Conservation (phyloP, 1,139 yeast species). For the Saccharomyces uvarum region DNA sequence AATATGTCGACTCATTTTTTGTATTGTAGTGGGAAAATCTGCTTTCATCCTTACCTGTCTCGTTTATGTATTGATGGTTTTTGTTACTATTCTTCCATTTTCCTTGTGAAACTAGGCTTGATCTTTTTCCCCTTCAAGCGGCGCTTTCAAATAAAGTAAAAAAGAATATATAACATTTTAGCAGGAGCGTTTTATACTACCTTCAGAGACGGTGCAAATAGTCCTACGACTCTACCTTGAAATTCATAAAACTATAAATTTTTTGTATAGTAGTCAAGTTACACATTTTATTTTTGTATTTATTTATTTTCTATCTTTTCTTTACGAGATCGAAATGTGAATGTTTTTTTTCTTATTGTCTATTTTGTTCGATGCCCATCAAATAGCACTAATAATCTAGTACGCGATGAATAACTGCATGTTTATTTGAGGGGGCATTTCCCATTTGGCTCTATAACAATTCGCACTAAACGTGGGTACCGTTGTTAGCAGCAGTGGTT, state of each 20-base stretch:
- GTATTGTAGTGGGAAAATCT: background rate
- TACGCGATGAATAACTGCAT: background rate
- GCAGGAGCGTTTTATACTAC: too few species aligned
- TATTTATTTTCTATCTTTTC: background rate
- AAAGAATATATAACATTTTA: too few species aligned
- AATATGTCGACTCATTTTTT: constrained; percentile 8
- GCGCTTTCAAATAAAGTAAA: too few species aligned
- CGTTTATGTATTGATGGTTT: background rate
- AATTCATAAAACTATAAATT: background rate
- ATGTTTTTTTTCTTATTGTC: background rate
- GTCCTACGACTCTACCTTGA: too few species aligned
- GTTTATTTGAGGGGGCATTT: background rate
- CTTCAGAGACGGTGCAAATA: too few species aligned
- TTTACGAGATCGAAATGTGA: background rate
- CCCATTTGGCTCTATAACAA: background rate
- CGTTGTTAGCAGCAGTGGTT: constrained; percentile 1
- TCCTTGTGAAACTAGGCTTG: background rate
- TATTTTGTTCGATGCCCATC: background rate
- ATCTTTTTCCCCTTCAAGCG: background rate
- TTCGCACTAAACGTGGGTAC: background rate
- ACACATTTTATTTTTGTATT: background rate
- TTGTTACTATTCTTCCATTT: background rate
- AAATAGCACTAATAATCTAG: background rate
- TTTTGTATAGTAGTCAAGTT: background rate
- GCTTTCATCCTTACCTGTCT: background rate